Percentiles rank a stretch among this genome's conserved stretches.
These are phyloP conservation scores for Polytolypa hystricis DNA, from an alignment of 2,329 filamentous ascomycete genomes.

Conservation along the genomic window DNA sequence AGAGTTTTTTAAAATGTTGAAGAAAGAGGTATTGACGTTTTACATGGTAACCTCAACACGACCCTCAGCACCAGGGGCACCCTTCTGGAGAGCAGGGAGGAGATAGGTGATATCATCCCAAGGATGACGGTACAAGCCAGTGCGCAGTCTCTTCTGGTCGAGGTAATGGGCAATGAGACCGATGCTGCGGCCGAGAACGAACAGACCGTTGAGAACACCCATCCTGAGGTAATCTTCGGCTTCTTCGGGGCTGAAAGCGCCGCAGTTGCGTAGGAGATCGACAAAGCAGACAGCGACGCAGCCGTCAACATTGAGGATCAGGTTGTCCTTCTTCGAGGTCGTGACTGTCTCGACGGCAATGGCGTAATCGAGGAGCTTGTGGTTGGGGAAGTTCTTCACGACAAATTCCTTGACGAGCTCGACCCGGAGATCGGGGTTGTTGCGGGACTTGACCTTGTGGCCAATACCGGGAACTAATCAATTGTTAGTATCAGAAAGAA, in stretches of 20 bases:
- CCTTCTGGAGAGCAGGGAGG: constrained; percentile 65
- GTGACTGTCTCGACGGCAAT: constrained; percentile 96
- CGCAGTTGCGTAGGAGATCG: constrained; percentile 92
- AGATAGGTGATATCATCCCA: constrained; percentile 98
- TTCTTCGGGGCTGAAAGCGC: constrained; percentile 91
- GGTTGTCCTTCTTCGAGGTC: constrained; percentile 99
- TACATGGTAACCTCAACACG: constrained; percentile 81
- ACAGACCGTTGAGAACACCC: constrained; percentile 98
- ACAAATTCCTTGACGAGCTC: constrained; percentile 99
- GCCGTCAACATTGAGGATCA: constrained; percentile 97
- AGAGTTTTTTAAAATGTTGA: too few relatives aligned
- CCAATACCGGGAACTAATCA: constrained; percentile 78
- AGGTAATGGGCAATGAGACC: constrained; percentile 99
- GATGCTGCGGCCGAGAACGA: constrained; percentile 92
- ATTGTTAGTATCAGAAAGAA: constrained; percentile 21
- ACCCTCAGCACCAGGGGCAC: constrained; percentile 63
- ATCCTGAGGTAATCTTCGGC: constrained; percentile 98
- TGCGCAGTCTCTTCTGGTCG: constrained; percentile 98
- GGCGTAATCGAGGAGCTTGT: constrained; percentile 98
- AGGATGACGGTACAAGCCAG: constrained; percentile 96
- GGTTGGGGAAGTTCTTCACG: constrained; percentile 90
- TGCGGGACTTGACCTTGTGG: constrained; percentile 98
- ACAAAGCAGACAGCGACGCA: constrained; percentile 98
- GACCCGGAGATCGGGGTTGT: constrained; percentile 99
- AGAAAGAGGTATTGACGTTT: too few relatives aligned